Evolutionary conservation across 2,329 filamentous ascomycete species (phyloP).

Genomic region (Sclerotinia minor): DNA sequence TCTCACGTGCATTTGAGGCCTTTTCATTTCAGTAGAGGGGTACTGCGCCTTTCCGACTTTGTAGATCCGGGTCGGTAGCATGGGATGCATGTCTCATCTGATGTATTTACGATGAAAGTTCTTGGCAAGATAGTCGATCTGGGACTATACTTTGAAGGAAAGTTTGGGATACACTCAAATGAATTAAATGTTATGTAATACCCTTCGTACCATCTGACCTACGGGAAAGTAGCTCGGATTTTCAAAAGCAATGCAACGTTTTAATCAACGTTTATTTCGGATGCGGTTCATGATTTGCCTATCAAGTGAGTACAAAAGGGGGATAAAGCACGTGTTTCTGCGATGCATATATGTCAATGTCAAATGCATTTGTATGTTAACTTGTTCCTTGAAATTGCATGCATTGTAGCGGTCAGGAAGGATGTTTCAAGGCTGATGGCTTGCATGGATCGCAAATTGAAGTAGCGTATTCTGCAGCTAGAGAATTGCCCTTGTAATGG

Average conservation of each 20-base stretch:
- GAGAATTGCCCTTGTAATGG: slow-evolving; percentile 21
- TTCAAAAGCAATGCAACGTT: slow-evolving; percentile 14
- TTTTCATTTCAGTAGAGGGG: slow-evolving; percentile 14
- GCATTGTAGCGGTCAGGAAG: slow-evolving; percentile 19
- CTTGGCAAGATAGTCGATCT: not conserved
- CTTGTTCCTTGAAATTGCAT: not conserved
- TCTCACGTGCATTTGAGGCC: slow-evolving; percentile 18
- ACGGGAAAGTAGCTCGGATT: not conserved
- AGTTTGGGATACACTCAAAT: not conserved
- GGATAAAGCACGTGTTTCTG: slow-evolving; percentile 15
- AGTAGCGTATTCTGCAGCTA: slow-evolving; percentile 18
- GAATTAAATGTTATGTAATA: not conserved
- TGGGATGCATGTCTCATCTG: slow-evolving; percentile 20
- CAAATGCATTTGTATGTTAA: slow-evolving; percentile 10
- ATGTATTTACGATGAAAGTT: not conserved
- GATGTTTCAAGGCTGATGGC: slow-evolving; percentile 1
- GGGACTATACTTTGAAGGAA: not conserved
- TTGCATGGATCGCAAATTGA: slow-evolving; percentile 18
- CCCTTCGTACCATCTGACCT: not conserved
- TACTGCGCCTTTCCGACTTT: slow-evolving; percentile 15
- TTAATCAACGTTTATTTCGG: slow-evolving; percentile 12
- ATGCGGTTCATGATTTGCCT: slow-evolving; percentile 7
- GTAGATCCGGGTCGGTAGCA: not conserved
- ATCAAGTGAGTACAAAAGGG: slow-evolving; percentile 1
- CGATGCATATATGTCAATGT: slow-evolving; percentile 16